Conservation (phyloP, 139 green algal species). For the Desmodesmus armatus region DNA sequence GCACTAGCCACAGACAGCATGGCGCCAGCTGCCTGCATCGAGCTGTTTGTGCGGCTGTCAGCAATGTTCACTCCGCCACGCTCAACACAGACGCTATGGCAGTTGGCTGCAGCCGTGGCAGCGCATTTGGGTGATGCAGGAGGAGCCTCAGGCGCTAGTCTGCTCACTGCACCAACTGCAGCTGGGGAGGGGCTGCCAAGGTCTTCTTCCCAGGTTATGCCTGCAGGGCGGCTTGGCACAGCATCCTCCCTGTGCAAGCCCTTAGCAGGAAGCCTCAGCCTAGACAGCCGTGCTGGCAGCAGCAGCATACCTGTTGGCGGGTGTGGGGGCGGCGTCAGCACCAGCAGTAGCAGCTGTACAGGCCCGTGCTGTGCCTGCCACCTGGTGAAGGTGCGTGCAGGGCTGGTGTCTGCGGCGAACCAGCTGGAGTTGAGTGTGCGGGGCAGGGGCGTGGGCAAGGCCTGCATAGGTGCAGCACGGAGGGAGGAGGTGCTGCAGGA, state of each 20-base stretch:
- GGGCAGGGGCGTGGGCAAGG: not conserved
- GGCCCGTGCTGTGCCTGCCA: slow-evolving; percentile 18
- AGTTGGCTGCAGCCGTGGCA: slow-evolving; percentile 28
- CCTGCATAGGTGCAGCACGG: not conserved
- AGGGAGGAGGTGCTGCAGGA: slow-evolving; percentile 47
- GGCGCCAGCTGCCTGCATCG: not conserved
- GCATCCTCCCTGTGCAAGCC: too few species aligned
- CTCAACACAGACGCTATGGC: slow-evolving; percentile 6
- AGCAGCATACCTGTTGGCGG: not conserved
- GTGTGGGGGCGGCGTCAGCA: not conserved
- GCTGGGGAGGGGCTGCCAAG: too few species aligned
- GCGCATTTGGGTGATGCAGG: not conserved
- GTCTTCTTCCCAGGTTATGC: too few species aligned
- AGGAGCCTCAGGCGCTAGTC: not conserved
- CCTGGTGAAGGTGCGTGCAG: slow-evolving; percentile 20
- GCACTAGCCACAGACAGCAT: not conserved
- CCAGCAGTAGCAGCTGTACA: slow-evolving; percentile 3
- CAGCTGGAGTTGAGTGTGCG: slow-evolving; percentile 48
- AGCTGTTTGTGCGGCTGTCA: not conserved
- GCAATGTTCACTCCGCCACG: not conserved
- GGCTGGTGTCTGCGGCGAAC: slow-evolving; percentile 44
- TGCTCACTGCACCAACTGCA: not conserved
- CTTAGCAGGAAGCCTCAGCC: too few species aligned
- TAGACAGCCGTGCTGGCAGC: too few species aligned
- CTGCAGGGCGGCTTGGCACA: too few species aligned